Conservation (phyloP, 2,329 filamentous ascomycete genomes). For the Ampelomyces quisqualis region DNA sequence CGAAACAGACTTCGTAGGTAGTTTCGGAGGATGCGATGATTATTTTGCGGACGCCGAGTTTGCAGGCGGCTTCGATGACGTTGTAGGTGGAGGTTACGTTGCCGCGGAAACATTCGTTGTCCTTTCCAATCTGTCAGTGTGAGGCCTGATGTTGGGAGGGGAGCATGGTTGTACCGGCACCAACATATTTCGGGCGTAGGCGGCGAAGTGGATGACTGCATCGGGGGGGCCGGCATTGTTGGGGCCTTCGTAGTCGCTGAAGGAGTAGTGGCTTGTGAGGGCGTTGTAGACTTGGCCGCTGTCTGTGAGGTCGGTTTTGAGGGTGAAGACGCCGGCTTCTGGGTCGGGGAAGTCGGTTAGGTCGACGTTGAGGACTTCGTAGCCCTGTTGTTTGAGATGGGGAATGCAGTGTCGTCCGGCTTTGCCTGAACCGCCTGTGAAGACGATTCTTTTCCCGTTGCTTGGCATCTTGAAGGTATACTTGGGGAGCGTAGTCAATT, state of each 20-base stretch:
- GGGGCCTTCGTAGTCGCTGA: conserved; percentile 51
- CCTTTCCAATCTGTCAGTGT: conserved; percentile 32
- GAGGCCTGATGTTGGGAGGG: conserved; percentile 60
- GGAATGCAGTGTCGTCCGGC: conserved; percentile 58
- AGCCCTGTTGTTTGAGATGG: conserved; percentile 53
- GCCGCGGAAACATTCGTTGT: conserved; percentile 59
- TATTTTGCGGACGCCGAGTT: conserved; percentile 63
- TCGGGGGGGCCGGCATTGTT: conserved; percentile 53
- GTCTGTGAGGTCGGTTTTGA: conserved; percentile 58
- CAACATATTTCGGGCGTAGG: conserved; percentile 60
- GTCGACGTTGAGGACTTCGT: conserved; percentile 59
- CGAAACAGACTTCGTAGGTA: conserved; percentile 63
- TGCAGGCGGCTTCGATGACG: conserved; percentile 63
- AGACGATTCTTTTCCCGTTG: conserved; percentile 45
- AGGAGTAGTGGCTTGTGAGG: conserved; percentile 57
- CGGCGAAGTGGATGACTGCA: conserved; percentile 63
- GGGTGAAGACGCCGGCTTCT: conserved; percentile 51
- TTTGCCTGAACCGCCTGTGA: conserved; percentile 53
- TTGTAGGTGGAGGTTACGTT: conserved; percentile 62
- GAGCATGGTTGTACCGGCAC: conserved; percentile 48
- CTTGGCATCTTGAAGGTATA: conserved; percentile 29
- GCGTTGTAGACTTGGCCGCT: conserved; percentile 59
- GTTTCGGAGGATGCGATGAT: conserved; percentile 62
- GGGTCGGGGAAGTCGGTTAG: conserved; percentile 50
- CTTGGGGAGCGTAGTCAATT: too few species aligned